Percentiles rank a stretch among this genome's conserved stretches.
Evolutionary conservation across 1,139 yeast species (phyloP).

Genomic region (Yamadazyma membranifaciens): DNA sequence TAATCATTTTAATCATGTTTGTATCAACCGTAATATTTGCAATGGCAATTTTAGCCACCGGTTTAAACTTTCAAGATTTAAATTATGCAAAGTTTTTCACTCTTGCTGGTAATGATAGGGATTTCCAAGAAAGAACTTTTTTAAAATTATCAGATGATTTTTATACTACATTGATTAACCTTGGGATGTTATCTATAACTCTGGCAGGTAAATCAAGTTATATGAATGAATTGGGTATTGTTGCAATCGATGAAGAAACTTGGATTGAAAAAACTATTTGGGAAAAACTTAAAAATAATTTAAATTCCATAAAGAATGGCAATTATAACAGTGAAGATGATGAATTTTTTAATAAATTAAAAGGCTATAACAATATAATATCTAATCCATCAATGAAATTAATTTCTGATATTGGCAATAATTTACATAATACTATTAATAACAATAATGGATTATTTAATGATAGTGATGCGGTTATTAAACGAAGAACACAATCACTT

Average conservation of each 20-base stretch:
- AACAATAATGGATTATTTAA: not conserved
- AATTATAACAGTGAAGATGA: not conserved
- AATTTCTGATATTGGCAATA: slow-evolving; percentile 18
- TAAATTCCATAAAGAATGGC: not conserved
- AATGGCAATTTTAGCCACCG: slow-evolving; percentile 60
- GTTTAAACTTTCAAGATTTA: slow-evolving; percentile 44
- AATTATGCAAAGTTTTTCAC: slow-evolving; percentile 48
- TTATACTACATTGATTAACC: slow-evolving; percentile 55
- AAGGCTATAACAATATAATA: slow-evolving; percentile 37
- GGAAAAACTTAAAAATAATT: slow-evolving; percentile 15
- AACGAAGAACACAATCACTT: slow-evolving; percentile 21
- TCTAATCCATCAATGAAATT: slow-evolving; percentile 27
- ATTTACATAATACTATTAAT: slow-evolving; percentile 6
- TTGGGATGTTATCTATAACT: slow-evolving; percentile 63
- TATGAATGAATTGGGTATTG: slow-evolving; percentile 55
- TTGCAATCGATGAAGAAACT: slow-evolving; percentile 50
- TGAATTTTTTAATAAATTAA: slow-evolving; percentile 3
- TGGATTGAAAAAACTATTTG: slow-evolving; percentile 52
- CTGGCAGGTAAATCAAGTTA: slow-evolving; percentile 68
- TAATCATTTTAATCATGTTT: slow-evolving; percentile 48
- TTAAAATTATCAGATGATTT: slow-evolving; percentile 57
- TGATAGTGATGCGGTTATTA: slow-evolving; percentile 19
- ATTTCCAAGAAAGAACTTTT: slow-evolving; percentile 14
- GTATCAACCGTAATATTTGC: slow-evolving; percentile 52
- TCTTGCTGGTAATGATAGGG: slow-evolving; percentile 24